Base-by-base conservation (phyloP, 2,329 filamentous ascomycete species). In the Aspergillus felis region DNA sequence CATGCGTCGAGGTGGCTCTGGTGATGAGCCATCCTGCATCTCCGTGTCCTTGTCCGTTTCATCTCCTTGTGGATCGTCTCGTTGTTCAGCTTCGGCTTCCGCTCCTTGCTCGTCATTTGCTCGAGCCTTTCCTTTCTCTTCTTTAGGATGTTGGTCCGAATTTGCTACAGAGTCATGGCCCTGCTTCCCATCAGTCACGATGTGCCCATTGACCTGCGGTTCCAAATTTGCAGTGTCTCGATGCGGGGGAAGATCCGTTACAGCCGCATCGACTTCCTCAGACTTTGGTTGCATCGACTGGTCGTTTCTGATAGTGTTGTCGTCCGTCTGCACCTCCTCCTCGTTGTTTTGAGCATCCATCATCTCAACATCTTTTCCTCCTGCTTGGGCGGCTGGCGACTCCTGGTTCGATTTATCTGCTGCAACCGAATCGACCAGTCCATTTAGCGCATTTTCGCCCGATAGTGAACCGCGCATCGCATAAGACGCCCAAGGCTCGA, bases 1-100 rank as follows among this genome's bases (percentile, higher is more conserved):
- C 71, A 80, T 80, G 49, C 78, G 73, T 32, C 76, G 71, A 14
- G 72, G 76, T 5, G 76, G 77, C 51, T 74, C 74, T 1, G 73
- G 74, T 0, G 73, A 75, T 29, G 68, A 71, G 4, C 64, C 71
- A 47, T 74, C 67, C 20, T 68, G 64, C 68, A 70, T 73, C 56
- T 72, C 69, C 22, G 64, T 64, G 50, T 74, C 71, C 32, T 66
- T 64, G 28, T 68, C 66, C 32, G 55, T 60, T n/a, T 65, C 63
- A 22, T 67, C 64, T 27, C 64, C 65, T 22, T 64, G 62, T 24
- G 52, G 50, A 28, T 67, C 60, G 17, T 57, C 58, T 9, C 47
- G 54, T 2, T 27, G 20, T 7, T 57, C 51, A 6, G 35, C 9
- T 7, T 56, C 53, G 6, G 28, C 12, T 44, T 60, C 58, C 3